Evolutionary conservation across 768 basidiomycete genomes (phyloP).

Genomic region (Candolleomyces aberdarensis): DNA sequence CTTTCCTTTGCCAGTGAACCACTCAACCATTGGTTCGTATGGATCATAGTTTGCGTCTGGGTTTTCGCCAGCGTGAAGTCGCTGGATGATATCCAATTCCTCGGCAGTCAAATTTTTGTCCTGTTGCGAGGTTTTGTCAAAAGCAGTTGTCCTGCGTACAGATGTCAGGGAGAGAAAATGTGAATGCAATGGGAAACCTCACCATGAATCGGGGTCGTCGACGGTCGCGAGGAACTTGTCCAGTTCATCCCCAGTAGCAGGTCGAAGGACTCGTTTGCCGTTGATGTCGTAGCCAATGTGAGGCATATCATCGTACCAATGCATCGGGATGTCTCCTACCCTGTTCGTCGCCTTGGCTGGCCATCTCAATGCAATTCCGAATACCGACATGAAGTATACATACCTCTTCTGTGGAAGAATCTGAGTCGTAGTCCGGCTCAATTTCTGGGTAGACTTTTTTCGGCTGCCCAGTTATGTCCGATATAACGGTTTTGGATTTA

Average conservation of each 20-base stretch:
- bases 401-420: slow-evolving; percentile 91
- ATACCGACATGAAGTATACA: slow-evolving; percentile 22
- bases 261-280: slow-evolving; percentile 90
- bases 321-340: slow-evolving; percentile 91
- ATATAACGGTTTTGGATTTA: slow-evolving; percentile 65
- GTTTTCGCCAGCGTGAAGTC: slow-evolving; percentile 87
- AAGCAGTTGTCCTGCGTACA: slow-evolving; percentile 75
- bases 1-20: slow-evolving; percentile 96
- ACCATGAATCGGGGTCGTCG: slow-evolving; percentile 91
- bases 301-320: slow-evolving; percentile 99
- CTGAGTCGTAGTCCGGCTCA: slow-evolving; percentile 87
- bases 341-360: slow-evolving; percentile 80
- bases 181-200: slow-evolving; percentile 16
- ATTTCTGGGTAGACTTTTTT: slow-evolving; percentile 87
- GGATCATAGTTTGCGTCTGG: slow-evolving; percentile 90
- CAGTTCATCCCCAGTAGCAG: slow-evolving; percentile 92
- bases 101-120: slow-evolving; percentile 85
- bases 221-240: slow-evolving; percentile 95
- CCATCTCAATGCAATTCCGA: not conserved
- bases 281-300: slow-evolving; percentile 96
- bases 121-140: slow-evolving; percentile 83
- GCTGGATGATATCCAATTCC: slow-evolving; percentile 91
- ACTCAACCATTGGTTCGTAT: slow-evolving; percentile 91
- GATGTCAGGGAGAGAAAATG: not conserved
- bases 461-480: slow-evolving; percentile 78